Base-by-base conservation (phyloP, 805 yeast species). In the Yamadazyma insecticola region DNA sequence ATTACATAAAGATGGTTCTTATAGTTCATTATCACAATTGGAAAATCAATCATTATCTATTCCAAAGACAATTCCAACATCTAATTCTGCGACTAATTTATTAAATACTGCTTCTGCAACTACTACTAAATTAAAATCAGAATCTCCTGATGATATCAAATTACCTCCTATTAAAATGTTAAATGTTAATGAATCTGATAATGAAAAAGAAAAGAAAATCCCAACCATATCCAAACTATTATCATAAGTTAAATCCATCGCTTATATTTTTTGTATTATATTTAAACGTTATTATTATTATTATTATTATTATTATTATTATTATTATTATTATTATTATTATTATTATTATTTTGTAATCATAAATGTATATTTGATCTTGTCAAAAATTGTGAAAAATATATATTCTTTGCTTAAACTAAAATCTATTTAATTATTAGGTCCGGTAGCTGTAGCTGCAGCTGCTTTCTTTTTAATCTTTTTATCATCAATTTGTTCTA, bases 401-500 rank as follows among this genome's bases (percentile, higher is more conserved):
- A n/a, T n/a, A n/a, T n/a, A n/a, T n/a, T n/a, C n/a, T n/a, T n/a
- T n/a, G n/a, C n/a, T n/a, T n/a, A n/a, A n/a, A n/a, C n/a, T n/a
- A n/a, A n/a, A n/a, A n/a, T n/a, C n/a, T n/a, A n/a, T n/a, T n/a
- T n/a, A n/a, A n/a, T 19, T 19, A 19, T 8, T 28, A 18, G 24
- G 13, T n/a, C 24, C 22, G 24, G 40, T 29, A 31, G 32, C 28
- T 22, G 35, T 24, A 16, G 40, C 28, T 11, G 40, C 22, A 12
- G 40, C 36, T 8, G 33, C 32, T 28, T 41, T 37, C 60, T 79
- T 81, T 49, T 63, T 63, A 59, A 79, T 79, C 62, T 79, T 82
- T 60, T 81, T 81, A 41, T 85, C 95, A 44, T 82, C 92, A 13
- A 83, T 72, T 46, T 78, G 83, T 57, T 88, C 96, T n/a, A 89